phyloP scores from a whole-genome alignment of 1,284 basidiomycete genomes.

The Malassezia yamatoensis region DNA sequence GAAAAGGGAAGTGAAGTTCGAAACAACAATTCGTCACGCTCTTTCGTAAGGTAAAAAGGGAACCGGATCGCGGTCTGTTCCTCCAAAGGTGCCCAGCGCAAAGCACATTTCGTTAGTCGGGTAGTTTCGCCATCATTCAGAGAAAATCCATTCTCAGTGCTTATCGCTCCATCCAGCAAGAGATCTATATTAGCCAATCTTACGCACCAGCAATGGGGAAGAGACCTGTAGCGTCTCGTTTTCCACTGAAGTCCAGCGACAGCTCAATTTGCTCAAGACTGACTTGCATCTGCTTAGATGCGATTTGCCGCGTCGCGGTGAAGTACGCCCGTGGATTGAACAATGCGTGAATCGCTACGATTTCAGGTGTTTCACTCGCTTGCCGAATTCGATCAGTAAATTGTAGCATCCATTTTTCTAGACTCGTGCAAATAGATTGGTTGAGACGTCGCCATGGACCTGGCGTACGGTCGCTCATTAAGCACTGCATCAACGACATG shows the following conservation, averaged over 20 bases:
- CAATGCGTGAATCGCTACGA: constrained; percentile 33
- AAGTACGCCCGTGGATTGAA: constrained; percentile 42
- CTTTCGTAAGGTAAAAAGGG: constrained; percentile 82
- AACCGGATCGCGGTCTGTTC: constrained; percentile 52
- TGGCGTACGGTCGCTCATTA: constrained; percentile 36
- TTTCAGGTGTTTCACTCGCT: constrained; percentile 2
- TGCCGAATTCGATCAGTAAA: constrained; percentile 31
- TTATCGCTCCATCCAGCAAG: constrained; percentile 39
- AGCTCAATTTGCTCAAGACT: constrained; percentile 38
- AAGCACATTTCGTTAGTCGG: constrained; percentile 24
- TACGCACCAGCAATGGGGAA: constrained; percentile 17
- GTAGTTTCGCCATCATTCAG: constrained; percentile 31
- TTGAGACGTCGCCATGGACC: constrained; percentile 28
- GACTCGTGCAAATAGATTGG: constrained; percentile 27
- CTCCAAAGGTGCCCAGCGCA: constrained; percentile 23
- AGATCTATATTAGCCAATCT: not conserved
- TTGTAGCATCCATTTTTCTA: constrained; percentile 40
- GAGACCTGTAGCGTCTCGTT: constrained; percentile 16
- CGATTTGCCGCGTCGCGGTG: constrained; percentile 43
- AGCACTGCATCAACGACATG: constrained; percentile 26
- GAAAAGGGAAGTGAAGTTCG: constrained; percentile 59
- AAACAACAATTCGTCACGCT: constrained; percentile 79
- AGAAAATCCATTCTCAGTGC: constrained; percentile 19
- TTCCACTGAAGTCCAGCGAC: constrained; percentile 12
- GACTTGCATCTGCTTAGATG: constrained; percentile 26